Conservation (phyloP, 345 rosid genomes). For the Eucalyptus cloeziana region DNA sequence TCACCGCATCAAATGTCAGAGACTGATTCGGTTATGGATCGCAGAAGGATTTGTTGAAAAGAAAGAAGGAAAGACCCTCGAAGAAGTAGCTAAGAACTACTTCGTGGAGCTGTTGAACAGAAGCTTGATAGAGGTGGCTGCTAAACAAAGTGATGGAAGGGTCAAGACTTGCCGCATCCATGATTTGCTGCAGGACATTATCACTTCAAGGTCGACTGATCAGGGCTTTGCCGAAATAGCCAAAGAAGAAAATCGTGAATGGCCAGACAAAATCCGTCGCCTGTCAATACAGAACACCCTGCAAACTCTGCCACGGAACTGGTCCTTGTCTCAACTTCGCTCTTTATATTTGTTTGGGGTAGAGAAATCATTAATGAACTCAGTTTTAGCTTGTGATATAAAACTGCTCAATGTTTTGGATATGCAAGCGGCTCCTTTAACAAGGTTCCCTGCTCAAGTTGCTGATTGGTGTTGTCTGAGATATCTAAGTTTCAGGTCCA, state of each 20-base stretch:
- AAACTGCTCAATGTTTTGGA: not conserved
- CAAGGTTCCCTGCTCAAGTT: conserved; percentile 14
- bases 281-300: conserved; percentile 12
- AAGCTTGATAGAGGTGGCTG: not conserved
- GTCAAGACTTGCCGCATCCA: not conserved
- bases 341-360: conserved; percentile 5
- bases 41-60: not conserved
- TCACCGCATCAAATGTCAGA: not conserved
- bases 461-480: conserved; percentile 7
- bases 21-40: not conserved
- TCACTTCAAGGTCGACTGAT: not conserved
- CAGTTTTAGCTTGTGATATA: not conserved
- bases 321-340: conserved; percentile 6
- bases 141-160: not conserved
- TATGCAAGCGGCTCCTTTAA: not conserved
- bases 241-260: not conserved
- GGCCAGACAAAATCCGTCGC: conserved; percentile 26
- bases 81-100: not conserved
- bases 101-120: not conserved
- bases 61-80: not conserved
- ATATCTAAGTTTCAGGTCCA: conserved; percentile 21
- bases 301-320: not conserved
- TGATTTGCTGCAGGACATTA: not conserved
- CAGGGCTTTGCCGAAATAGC: conserved; percentile 9
- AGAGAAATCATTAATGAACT: not conserved